Evolutionary conservation across 805 yeast species (phyloP), one percentile per base, ranked within the genome.

Genomic region (Lipomyces sp.): DNA sequence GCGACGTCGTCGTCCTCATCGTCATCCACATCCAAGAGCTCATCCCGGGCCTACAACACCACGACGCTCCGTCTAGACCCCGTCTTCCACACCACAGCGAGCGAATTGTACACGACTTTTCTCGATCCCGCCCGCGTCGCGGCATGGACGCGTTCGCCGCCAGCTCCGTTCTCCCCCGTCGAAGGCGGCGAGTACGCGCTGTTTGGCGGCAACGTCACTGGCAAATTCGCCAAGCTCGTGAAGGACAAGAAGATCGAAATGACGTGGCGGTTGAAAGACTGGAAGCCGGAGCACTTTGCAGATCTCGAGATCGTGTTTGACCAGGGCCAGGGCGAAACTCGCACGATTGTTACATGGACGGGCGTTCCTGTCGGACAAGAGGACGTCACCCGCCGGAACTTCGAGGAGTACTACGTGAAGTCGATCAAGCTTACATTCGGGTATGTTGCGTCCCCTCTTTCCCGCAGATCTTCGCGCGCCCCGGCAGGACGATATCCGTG

Each of bases 361-460:
- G 97, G 97, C 14, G 84, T 93, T 43, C 99, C 99, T 16, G 75
- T 91, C 35, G 99, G 98, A 13, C 95, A 93, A 66, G 98, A 93
- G 93, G 95, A 62, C 70, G 84, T 62, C 21, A 96, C 86, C 35
- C 80, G 82, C 63, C 78, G 75, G 36, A 93, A 91, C 68, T 91
- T 93, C 65, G 87, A 88, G 62, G 88, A 86, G 55, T 86, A 89
- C 70, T 93, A 93, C 66, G 82, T 93, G 45, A 83, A 84, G 69
- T 80, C 95, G 5, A 91, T 93, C 64, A 93, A 89, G 72, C 66
- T 87, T 38, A 84, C 96, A 0, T 93, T 93, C 69, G 98, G 98
- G 57, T 57, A 53, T 28, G 56, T 55, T 32, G 14, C 16, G 7
- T 32, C 45, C 24, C 18, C 39, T 21, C 35, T 42, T n/a, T n/a